Evolutionary conservation across 495 filamentous ascomycete genomes (phyloP), one percentile per base, ranked within the genome.

Genomic region (Oleoguttula mirabilis): DNA sequence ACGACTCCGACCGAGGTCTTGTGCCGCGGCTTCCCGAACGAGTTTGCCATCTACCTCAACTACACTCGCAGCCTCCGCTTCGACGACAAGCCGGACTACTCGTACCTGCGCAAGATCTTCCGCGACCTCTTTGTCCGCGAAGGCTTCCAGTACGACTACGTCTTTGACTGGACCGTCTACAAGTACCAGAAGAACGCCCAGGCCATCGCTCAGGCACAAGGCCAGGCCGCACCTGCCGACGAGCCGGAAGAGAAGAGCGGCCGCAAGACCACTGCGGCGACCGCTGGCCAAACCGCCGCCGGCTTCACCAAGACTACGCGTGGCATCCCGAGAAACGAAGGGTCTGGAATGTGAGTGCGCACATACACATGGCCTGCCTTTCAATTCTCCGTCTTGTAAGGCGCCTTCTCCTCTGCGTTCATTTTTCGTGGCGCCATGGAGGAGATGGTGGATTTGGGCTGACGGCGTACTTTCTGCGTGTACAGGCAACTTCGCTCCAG

Each of bases 81-180:
- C 61, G 92, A 99, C 60, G 92, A 99, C 75, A 96, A 96, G 77
- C 92, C 92, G 20, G 92, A 99, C 60, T 99, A 99, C 70, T 95
- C 88, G 21, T 96, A 99, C 66, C 85, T 99, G 17, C 85, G 92
- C 63, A 99, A 99, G 81, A 96, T 99, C 67, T 96, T 99, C 82
- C 86, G 92, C 41, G 92, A 99, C 64, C 80, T 99, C 36, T 99
- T 99, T 55, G 92, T 99, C 48, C 88, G 92, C 48, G 92, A 96
- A 61, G 90, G 88, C 20, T 99, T 99, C 78, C 92, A 99, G 66
- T 99, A 99, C 60, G 92, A 99, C 64, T 96, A 99, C 54, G 92
- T 99, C 55, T 99, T 99, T 60, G 92, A 99, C 66, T 99, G 92
- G 92, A 99, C 92, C 45, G 92, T 99, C 58, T 96, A 99, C 75